phyloP scores from a whole-genome alignment of 2,329 filamentous ascomycete species.

The Penicillium verrucosum region DNA sequence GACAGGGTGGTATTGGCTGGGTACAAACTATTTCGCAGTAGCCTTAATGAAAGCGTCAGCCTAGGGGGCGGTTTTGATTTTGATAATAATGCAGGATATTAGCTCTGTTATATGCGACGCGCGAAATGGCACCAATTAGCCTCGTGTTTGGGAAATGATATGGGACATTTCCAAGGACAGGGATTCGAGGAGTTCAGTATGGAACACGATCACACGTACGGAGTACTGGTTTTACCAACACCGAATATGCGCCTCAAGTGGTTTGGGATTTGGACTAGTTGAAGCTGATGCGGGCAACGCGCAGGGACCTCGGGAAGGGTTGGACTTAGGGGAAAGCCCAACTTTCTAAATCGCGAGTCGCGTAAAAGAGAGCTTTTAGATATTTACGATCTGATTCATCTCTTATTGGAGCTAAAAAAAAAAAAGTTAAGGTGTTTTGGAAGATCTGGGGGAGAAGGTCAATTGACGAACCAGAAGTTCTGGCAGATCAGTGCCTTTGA shows the following conservation, averaged over 20 bases:
- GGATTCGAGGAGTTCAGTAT: slow-evolving; percentile 11
- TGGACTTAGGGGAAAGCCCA: slow-evolving; percentile 22
- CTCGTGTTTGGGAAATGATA: slow-evolving; percentile 11
- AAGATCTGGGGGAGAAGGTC: slow-evolving; percentile 25
- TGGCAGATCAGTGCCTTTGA: slow-evolving; percentile 17
- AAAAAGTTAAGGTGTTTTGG: slow-evolving; percentile 1
- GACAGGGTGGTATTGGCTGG: slow-evolving; percentile 33
- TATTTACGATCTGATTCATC: slow-evolving; percentile 25
- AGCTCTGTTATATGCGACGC: slow-evolving; percentile 25
- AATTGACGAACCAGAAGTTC: slow-evolving; percentile 42
- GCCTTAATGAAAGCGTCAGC: slow-evolving; percentile 29
- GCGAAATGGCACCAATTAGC: slow-evolving; percentile 25
- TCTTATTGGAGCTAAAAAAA: slow-evolving; percentile 13
- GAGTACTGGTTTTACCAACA: slow-evolving; percentile 25
- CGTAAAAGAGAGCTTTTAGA: slow-evolving; percentile 6
- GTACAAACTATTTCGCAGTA: slow-evolving; percentile 38
- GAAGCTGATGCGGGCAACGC: slow-evolving; percentile 28
- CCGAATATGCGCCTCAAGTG: slow-evolving; percentile 17
- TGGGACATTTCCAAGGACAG: slow-evolving; percentile 1
- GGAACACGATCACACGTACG: slow-evolving; percentile 9
- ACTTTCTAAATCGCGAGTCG: slow-evolving; percentile 15
- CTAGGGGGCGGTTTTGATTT: slow-evolving; percentile 32
- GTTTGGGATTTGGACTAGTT: slow-evolving; percentile 9
- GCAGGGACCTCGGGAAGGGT: slow-evolving; percentile 23
- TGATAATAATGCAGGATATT: slow-evolving; percentile 30